Evolutionary conservation across 1,284 basidiomycete species (phyloP), one percentile per base, ranked within the genome.

Genomic region (Naganishia sp.): DNA sequence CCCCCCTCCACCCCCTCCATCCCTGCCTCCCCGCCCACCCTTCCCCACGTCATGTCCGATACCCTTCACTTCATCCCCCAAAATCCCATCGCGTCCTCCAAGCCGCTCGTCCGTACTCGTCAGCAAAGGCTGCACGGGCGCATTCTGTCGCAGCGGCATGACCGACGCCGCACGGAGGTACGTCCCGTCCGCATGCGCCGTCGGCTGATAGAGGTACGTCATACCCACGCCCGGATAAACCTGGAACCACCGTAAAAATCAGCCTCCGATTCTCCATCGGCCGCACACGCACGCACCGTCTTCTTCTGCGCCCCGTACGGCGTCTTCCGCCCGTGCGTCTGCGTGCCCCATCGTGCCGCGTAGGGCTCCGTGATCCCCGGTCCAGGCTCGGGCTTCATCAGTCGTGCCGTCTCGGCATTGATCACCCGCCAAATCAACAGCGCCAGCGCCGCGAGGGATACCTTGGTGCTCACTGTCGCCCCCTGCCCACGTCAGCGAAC

Each of bases 361-460:
- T 64, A 66, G 15, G 56, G n/a, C 33, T 69, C 68, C 36, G 59
- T 61, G 45, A 65, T 53, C 15, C 48, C 60, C 15, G 50, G 43
- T 23, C 68, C 68, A 2, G 64, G 60, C 21, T 66, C 64, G 31
- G 53, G 54, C 36, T 60, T 53, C 50, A 52, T 52, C 15, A 69
- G 36, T 28, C 68, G 36, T 2, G 59, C 54, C 15, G 63, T 52
- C 39, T 69, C 68, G 21, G 59, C 46, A 46, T 66, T 64, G 49
- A 69, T 48, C 13, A 65, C 55, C 16, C 60, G 53, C 68, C 68
- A 69, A 31, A 66, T 60, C 36, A 69, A 52, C 25, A 69, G 39
- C 18, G 65, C 65, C 6, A 69, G 45, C 3, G 54, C 54, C 7
- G 49, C 49, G n/a, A 69, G 39, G 36, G 68, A 46, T 16, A 68